Conservation (phyloP, 306 rosid species). For the Styphnolobium japonicum region DNA sequence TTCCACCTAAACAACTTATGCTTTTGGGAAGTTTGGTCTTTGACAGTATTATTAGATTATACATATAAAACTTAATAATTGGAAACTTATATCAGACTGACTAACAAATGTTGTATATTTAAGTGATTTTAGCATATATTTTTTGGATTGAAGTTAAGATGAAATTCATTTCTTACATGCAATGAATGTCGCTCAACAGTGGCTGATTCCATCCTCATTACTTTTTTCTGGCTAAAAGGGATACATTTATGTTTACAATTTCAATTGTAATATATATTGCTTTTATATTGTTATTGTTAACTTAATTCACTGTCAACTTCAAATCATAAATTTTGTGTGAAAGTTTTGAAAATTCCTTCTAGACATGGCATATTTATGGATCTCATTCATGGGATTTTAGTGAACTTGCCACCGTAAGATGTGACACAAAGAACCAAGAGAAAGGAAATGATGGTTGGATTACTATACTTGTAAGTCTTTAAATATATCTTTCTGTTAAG, state of each 20-base stretch:
- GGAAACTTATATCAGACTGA: no score
- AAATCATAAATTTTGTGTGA: not conserved
- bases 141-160: not conserved
- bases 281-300: not conserved
- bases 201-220: not conserved
- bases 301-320: not conserved
- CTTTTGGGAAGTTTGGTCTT: no score
- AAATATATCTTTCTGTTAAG: not conserved
- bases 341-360: conserved; percentile 1
- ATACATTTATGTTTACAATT: not conserved
- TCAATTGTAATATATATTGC: not conserved
- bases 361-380: not conserved
- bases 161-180: not conserved
- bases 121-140: no score
- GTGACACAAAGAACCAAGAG: conserved; percentile 43
- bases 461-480: conserved; percentile 62
- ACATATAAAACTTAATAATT: no score
- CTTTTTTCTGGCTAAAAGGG: not conserved
- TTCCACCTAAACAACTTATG: no score
- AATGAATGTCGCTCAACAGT: not conserved
- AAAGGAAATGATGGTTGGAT: conserved; percentile 53
- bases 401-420: conserved; percentile 64
- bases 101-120: no score
- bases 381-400: conserved; percentile 45
- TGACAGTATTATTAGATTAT: no score